Evolutionary conservation across 306 rosid species (phyloP), one percentile per base, ranked within the genome.

Genomic region (Comarum palustre): DNA sequence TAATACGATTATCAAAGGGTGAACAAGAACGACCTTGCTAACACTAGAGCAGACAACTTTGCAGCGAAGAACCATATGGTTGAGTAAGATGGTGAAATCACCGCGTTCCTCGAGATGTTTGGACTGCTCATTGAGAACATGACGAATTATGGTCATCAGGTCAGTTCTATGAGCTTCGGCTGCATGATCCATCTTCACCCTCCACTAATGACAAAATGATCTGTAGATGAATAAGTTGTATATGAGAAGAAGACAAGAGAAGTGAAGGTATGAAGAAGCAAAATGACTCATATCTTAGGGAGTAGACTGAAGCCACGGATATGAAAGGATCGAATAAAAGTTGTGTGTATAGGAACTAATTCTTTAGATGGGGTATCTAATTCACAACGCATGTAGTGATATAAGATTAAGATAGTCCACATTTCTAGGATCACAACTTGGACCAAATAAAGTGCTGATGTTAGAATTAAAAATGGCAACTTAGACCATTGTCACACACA

Each of bases 11-110:
- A 4, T 46, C n/a, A 6, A 88, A 42, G 13, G 11, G 10, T 11
- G 46, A 42, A 42, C 14, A 42, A 42, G 14, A 42, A 32, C 4
- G 34, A 42, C 96, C 98, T 92, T 92, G 76, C 80, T 92, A 39
- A 92, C 96, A 8, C 89, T 80, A 14, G 98, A 71, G 69, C 98
- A 90, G 62, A 90, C 95, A 77, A 92, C 90, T 73, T 90, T 92
- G 87, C 95, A 92, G 6, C 96, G 96, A 6, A 92, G 92, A 69
- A 92, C 96, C 75, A 92, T 88, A 83, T 92, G 90, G 75, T 15
- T 92, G 73, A 92, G 98, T 83, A 92, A 77, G 81, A 87, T 92
- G 31, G 91, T 78, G 79, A 92, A 92, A 73, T 92, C 98, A 2
- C 95, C 96, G 32, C 98, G 92, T 0, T 90, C 87, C 60, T 92